phyloP scores from a whole-genome alignment of 257 asterid genomes.

The Datura wrightii region DNA sequence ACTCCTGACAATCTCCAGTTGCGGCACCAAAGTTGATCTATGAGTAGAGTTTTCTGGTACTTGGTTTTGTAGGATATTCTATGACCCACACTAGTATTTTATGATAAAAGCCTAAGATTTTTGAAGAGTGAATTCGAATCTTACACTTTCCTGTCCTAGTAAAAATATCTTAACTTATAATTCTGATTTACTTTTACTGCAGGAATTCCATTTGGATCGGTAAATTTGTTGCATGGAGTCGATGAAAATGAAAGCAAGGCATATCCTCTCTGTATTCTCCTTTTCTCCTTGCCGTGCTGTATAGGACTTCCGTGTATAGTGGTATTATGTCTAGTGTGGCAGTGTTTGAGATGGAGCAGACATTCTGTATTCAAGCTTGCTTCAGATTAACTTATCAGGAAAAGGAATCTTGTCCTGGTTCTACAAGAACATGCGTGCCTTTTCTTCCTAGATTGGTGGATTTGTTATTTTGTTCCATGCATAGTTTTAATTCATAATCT shows the following conservation, averaged over 20 bases:
- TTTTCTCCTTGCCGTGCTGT: conserved; percentile 31
- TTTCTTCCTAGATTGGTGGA: neutral
- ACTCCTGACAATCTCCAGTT: conserved; percentile 12
- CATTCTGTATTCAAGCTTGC: neutral
- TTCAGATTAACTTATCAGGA: conserved; percentile 16
- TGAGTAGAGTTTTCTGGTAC: neutral
- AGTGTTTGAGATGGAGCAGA: neutral
- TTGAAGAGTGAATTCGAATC: conserved; percentile 10
- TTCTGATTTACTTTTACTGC: conserved; percentile 42
- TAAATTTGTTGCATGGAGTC: conserved; percentile 89
- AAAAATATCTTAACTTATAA: neutral
- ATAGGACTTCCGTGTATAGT: neutral
- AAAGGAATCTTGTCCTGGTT: conserved; percentile 11
- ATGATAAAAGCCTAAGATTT: conserved; percentile 9
- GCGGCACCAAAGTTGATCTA: neutral
- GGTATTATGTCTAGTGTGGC: neutral
- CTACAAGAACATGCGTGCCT: conserved; percentile 9
- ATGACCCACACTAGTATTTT: conserved; percentile 12
- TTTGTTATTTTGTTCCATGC: conserved; percentile 3
- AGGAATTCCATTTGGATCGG: conserved; percentile 99
- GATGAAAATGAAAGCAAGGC: conserved; percentile 99
- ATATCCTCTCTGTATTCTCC: conserved; percentile 72
- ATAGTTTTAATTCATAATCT: neutral
- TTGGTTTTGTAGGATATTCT: conserved; percentile 5
- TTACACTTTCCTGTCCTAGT: neutral